Base-by-base conservation (phyloP, 225 moss, liverwort and hornwort genomes). In the Rhytidiadelphus loreus region DNA sequence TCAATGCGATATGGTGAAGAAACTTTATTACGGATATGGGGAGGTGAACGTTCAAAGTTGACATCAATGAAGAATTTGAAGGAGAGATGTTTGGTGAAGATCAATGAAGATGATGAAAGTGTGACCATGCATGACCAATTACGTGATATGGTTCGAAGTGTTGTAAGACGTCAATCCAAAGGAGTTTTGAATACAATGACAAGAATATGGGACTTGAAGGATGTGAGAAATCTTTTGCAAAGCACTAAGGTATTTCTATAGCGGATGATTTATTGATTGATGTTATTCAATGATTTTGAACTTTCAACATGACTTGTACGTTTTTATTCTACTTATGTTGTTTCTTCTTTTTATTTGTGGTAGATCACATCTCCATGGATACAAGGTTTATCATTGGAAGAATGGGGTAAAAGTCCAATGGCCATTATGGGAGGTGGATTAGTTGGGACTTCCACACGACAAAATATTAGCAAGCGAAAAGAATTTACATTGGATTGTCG, bases 361-460 rank as follows among this genome's bases (percentile, higher is more conserved):
- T 8, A 62, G 62, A 62, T 62, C 1, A 16, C 1, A 8, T 4
- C 32, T 62, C 62, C 8, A 4, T 1, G 2, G 0, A 4, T 62
- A 8, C 8, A 62, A 62, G 32, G 62, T 16, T 62, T 62, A 32
- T 62, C 62, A 32, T 0, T 62, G 32, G 32, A 62, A 4, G 16
- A 62, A 16, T 62, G 62, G 62, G 7, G 16, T 62, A 32, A 4
- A 16, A 16, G 0, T 1, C 2, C 30, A 62, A 30, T 4, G 4
- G 4, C 14, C 0, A 14, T 4, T 29, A 30, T 61, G 15, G 61
- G 15, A 15, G 3, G 4, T 29, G 15, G 0, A 15, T 4, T 7
- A 1, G 0, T 4, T 0, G 29, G 15, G 4, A 7, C 15, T 7
- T 61, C 29, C 7, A 62, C 16, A 62, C 4, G 4, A 8, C 4